Evolutionary conservation across 768 basidiomycete species (phyloP), one percentile per base, ranked within the genome.

Genomic region (Crepidotus variabilis): DNA sequence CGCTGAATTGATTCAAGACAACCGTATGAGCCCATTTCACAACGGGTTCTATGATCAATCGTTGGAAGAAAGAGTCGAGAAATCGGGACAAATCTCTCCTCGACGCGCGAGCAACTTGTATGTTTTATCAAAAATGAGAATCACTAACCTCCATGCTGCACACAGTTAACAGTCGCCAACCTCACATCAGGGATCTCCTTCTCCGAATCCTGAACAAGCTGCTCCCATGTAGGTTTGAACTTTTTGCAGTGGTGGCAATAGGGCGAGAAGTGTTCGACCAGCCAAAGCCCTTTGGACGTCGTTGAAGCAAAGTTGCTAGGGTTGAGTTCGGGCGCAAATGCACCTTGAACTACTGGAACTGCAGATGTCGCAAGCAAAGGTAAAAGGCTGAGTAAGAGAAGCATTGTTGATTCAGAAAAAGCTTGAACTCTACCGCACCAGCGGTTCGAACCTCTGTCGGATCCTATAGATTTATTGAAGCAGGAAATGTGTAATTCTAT

Each of bases 231-330:
- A 0, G 94, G 88, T 9, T 84, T 85, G 62, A 97, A 96, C 0
- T 73, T 67, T 32, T 78, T 77, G 70, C 94, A 97, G 66, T 96
- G 94, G 3, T 70, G 67, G 63, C 94, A 97, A 65, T 86, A 87
- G 0, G 94, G 94, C 0, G 91, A 94, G 67, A 84, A 97, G 69
- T 90, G 88, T 63, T 96, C 93, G 50, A 96, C 75, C 57, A 95
- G 85, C 87, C 87, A 90, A 3, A 84, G 72, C n/a, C 88, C 90
- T 0, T 76, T 63, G 0, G 78, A 63, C 18, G 82, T 77, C 0
- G 81, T 75, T 13, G 72, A 55, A 9, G 79, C 66, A 68, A 92
- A 91, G 59, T 78, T 81, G 47, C 82, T 78, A 2, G 86, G 81
- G 0, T 80, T 85, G 47, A 92, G 79, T 56, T 74, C 67, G 13